Evolutionary conservation across 2,329 filamentous ascomycete species (phyloP), one percentile per base, ranked within the genome.

Genomic region (Nemania sp.): DNA sequence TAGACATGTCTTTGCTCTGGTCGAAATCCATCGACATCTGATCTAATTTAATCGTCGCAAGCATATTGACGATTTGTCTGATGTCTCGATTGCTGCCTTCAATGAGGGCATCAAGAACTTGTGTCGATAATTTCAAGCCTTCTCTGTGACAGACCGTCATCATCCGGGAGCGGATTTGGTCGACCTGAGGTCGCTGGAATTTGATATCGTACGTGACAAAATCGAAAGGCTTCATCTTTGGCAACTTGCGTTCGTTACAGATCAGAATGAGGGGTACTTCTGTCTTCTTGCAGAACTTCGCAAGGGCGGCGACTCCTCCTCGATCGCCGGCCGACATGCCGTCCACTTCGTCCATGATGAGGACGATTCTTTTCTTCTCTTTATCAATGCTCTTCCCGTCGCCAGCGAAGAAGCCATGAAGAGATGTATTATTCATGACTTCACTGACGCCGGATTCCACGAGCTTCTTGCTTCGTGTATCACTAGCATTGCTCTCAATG

Each of bases 261-360:
- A 99, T 97, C 49, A 99, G 80, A 63, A 99, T 97, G 69, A 99
- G 87, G 1, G 94, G 94, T 20, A 99, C 86, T 63, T 94, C 86
- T 0, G 92, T 94, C 78, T 96, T 97, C 75, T 90, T 96, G 79
- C 93, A 97, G 49, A 96, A 88, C 54, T 94, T 91, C 52, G 94
- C 93, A 52, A 99, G 79, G 24, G 94, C 94, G 45, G 92, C 94
- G 42, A 99, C 94, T 71, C 94, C 94, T 61, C 94, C 94, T 57
- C 94, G 87, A 69, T 99, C 94, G 68, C 94, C 94, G 30, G 91
- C 92, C 57, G 93, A 97, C 94, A 99, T 97, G 47, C 94, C 94
- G 66, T 99, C 94, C 4, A 99, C 94, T 73, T 99, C 94, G 64
- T 99, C 94, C 94, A 99, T 97, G 73, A 99, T 91, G 43, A 99